These are phyloP conservation scores for Dryadomyces sulphureus DNA, from an alignment of 2,329 filamentous ascomycete genomes.

Conservation along the genomic window DNA sequence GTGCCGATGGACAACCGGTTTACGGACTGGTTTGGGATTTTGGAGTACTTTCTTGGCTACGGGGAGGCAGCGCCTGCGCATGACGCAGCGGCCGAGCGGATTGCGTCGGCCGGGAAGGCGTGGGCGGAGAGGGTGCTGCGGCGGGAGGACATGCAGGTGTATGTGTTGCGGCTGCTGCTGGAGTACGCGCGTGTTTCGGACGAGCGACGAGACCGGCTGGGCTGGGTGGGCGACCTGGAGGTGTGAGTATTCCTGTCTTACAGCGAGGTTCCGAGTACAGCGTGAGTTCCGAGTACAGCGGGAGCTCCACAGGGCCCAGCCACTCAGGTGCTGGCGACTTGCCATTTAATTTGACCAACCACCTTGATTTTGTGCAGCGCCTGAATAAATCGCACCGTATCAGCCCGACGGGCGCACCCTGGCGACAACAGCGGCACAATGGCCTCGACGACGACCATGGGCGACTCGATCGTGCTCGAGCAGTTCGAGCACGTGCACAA, in stretches of 20 bases:
- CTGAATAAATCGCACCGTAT: background rate
- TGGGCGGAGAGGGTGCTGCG: slow-evolving; percentile 57
- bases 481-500: slow-evolving; percentile 34
- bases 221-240: slow-evolving; percentile 33
- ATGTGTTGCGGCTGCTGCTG: slow-evolving; percentile 47
- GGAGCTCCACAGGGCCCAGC: background rate
- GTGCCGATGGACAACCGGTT: slow-evolving; percentile 66
- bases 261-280: background rate
- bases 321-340: background rate
- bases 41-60: slow-evolving; percentile 61
- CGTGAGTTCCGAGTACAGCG: background rate
- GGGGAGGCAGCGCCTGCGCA: slow-evolving; percentile 24
- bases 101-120: slow-evolving; percentile 48
- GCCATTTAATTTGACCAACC: background rate
- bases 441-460: slow-evolving; percentile 3
- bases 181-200: slow-evolving; percentile 46
- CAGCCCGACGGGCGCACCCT: too few species aligned
- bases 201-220: slow-evolving; percentile 35
- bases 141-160: slow-evolving; percentile 60
- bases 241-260: slow-evolving; percentile 16
- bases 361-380: background rate
- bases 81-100: slow-evolving; percentile 45
- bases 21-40: slow-evolving; percentile 54
- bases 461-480: slow-evolving; percentile 6
- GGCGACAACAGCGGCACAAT: background rate